Evolutionary conservation across 2,329 filamentous ascomycete genomes (phyloP).

Genomic region (Elsinoe ampelina): DNA sequence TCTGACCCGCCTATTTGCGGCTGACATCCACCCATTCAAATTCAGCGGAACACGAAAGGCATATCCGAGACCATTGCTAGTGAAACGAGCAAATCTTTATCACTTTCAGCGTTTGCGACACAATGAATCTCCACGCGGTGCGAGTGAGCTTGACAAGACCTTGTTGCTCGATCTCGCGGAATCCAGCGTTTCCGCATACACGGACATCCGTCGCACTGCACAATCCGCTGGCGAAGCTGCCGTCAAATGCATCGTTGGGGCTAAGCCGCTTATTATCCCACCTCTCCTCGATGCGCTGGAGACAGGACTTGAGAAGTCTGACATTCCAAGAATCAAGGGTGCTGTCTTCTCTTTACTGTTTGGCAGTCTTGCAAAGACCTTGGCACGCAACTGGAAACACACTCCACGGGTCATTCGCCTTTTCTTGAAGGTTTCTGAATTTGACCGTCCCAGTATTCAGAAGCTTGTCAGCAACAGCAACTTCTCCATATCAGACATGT

Average conservation of each 20-base stretch:
- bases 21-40: slow-evolving; percentile 87
- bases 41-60: slow-evolving; percentile 85
- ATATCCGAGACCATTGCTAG: slow-evolving; percentile 84
- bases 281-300: slow-evolving; percentile 72
- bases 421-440: slow-evolving; percentile 80
- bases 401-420: slow-evolving; percentile 80
- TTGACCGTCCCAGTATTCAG: slow-evolving; percentile 92
- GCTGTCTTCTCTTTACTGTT: slow-evolving; percentile 85
- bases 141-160: slow-evolving; percentile 80
- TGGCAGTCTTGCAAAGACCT: slow-evolving; percentile 77
- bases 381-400: slow-evolving; percentile 88
- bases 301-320: slow-evolving; percentile 65
- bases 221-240: slow-evolving; percentile 90
- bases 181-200: slow-evolving; percentile 84
- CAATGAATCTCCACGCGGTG: slow-evolving; percentile 78
- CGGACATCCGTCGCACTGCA: slow-evolving; percentile 88
- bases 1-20: slow-evolving; percentile 71
- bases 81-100: slow-evolving; percentile 88
- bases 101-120: slow-evolving; percentile 89
- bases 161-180: slow-evolving; percentile 79
- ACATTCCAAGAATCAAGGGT: slow-evolving; percentile 90
- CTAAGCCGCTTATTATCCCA: slow-evolving; percentile 80
- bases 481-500: slow-evolving; percentile 85
- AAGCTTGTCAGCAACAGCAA: slow-evolving; percentile 72
- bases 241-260: slow-evolving; percentile 80